Evolutionary conservation across 148 eudicot genomes (phyloP).

Genomic region (Oxyria digyna): DNA sequence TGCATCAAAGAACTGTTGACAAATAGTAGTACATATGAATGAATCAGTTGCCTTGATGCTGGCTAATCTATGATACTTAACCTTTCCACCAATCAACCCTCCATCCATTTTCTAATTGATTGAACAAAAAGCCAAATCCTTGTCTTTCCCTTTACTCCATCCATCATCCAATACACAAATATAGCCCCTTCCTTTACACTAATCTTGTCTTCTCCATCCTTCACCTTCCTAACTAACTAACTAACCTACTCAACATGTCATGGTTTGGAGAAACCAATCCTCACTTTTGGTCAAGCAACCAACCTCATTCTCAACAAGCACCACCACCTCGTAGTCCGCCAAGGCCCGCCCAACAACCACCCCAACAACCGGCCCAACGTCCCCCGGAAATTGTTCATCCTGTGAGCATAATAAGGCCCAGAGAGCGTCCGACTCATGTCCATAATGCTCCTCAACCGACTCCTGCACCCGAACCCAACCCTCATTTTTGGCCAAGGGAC

Average conservation of each 20-base stretch:
- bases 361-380: constrained; percentile 11
- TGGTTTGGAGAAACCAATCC: constrained; percentile 47
- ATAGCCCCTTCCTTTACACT: neutral
- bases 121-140: constrained; percentile 2
- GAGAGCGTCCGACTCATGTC: constrained; percentile 10
- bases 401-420: constrained; percentile 11
- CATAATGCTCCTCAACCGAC: neutral
- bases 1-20: no score
- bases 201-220: neutral
- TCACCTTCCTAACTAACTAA: neutral
- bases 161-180: constrained; percentile 6
- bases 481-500: constrained; percentile 6
- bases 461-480: constrained; percentile 6
- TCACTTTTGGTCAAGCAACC: constrained; percentile 28
- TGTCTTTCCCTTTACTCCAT: constrained; percentile 10
- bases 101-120: neutral
- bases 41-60: constrained; percentile 57
- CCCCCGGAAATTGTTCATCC: constrained; percentile 16
- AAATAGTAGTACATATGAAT: constrained; percentile 2
- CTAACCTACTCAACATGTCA: constrained; percentile 24
- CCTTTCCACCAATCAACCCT: constrained; percentile 27
- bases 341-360: constrained; percentile 11
- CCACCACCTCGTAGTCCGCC: neutral
- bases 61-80: constrained; percentile 44
- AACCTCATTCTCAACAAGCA: neutral